These are phyloP conservation scores for Solanum verrucosum DNA, from an alignment of 257 asterid species.

Conservation along the genomic window DNA sequence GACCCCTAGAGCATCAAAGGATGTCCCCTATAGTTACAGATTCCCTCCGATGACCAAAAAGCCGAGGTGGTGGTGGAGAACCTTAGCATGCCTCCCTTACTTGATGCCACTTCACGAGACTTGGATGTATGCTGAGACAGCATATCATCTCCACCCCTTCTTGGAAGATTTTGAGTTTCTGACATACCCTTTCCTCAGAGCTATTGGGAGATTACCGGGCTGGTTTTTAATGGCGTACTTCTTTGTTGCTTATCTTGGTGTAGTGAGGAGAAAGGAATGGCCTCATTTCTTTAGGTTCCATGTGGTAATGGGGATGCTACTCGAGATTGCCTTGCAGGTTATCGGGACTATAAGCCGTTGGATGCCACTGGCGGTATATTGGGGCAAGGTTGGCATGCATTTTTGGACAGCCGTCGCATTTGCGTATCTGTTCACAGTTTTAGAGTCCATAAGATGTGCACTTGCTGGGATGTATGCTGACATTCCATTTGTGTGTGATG, in stretches of 20 bases:
- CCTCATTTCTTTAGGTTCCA: slow-evolving; percentile 91
- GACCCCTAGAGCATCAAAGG: slow-evolving; percentile 60
- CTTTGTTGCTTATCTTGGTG: slow-evolving; percentile 73
- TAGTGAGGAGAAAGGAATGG: slow-evolving; percentile 92
- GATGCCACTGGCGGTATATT: slow-evolving; percentile 64
- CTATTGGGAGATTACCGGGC: slow-evolving; percentile 58
- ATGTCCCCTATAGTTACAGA: slow-evolving; percentile 51
- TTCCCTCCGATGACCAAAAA: slow-evolving; percentile 75
- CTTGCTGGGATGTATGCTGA: slow-evolving; percentile 91
- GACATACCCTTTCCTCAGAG: slow-evolving; percentile 61
- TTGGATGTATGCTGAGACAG: slow-evolving; percentile 88
- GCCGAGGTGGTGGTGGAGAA: slow-evolving; percentile 93
- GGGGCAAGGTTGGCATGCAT: slow-evolving; percentile 94
- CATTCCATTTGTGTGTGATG: slow-evolving; percentile 79
- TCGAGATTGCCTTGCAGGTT: slow-evolving; percentile 82
- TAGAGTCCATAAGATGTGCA: slow-evolving; percentile 73
- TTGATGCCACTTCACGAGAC: slow-evolving; percentile 86
- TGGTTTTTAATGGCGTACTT: slow-evolving; percentile 93
- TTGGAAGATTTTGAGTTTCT: slow-evolving; percentile 60
- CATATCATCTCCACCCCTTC: slow-evolving; percentile 73
- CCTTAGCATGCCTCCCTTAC: slow-evolving; percentile 82
- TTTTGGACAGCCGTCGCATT: slow-evolving; percentile 66
- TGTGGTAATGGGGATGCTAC: slow-evolving; percentile 82
- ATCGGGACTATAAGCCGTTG: slow-evolving; percentile 74
- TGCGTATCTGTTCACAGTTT: slow-evolving; percentile 69